Evolutionary conservation across 441 rosid genomes (phyloP), one percentile per base, ranked within the genome.

Genomic region (Flueggea neowawraea): DNA sequence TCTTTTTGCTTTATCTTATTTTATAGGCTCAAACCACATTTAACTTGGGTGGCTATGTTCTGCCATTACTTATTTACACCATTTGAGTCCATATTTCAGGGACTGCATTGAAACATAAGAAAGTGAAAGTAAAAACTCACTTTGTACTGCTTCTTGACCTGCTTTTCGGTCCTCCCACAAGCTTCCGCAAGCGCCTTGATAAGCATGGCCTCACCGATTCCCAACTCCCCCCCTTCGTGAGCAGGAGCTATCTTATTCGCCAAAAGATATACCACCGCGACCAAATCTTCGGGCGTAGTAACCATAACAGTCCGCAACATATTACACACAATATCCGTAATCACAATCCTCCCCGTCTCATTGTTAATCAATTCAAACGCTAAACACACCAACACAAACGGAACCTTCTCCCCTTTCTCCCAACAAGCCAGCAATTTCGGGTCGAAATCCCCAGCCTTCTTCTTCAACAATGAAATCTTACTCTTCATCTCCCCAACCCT

Each of bases 211-310:
- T 91, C 96, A 57, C 96, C 96, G 47, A 89, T 84, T 36, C 97
- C 97, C 60, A 91, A 75, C 73, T 91, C 96, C 62, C 89, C 48
- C 28, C 96, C 97, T 65, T 89, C 92, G 49, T 95, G 97, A 28
- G 96, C 89, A 12, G 99, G 91, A 0, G 96, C 91, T 68, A 95
- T 65, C 78, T 79, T 83, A 67, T 89, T 84, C 0, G 94, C 96
- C 49, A 86, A 64, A 62, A 91, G 78, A 72, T 89, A 89, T 32
- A 94, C 94, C 16, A 75, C 77, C 3, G 90, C 75, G 41, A 80
- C 65, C 85, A 89, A 82, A 79, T 91, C 99, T 12, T 82, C 96
- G 0, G 97, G 95, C 14, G 89, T 84, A 0, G 85, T 84, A 16
- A 71, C 81, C 64, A 91, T 89, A 10, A 95, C 96, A 3, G 91